phyloP scores from a whole-genome alignment of 768 basidiomycete species.

The Amylocystis lapponica region DNA sequence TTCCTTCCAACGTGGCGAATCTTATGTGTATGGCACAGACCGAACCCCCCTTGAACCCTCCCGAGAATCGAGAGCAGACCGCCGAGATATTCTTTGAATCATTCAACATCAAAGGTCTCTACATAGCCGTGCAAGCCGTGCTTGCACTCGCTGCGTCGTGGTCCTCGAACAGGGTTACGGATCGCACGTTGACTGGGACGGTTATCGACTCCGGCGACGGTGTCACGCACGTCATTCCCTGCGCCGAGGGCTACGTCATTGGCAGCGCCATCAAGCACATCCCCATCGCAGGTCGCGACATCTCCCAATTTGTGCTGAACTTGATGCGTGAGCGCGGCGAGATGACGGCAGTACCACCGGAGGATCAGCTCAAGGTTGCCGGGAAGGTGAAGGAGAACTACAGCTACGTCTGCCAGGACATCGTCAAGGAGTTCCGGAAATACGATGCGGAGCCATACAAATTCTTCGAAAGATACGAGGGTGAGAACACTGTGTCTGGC shows the following conservation, averaged over 20 bases:
- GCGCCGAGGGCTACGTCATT: slow-evolving; percentile 97
- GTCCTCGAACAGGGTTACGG: slow-evolving; percentile 84
- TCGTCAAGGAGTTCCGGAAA: slow-evolving; percentile 97
- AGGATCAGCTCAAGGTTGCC: slow-evolving; percentile 89
- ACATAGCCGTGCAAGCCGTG: slow-evolving; percentile 98
- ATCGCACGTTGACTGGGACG: slow-evolving; percentile 92
- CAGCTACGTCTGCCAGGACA: slow-evolving; percentile 98
- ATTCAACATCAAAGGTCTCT: slow-evolving; percentile 97
- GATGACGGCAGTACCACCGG: slow-evolving; percentile 83
- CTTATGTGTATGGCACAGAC: slow-evolving; percentile 48
- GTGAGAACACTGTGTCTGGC: slow-evolving; percentile 89
- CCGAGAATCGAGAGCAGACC: slow-evolving; percentile 98
- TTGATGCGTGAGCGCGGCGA: slow-evolving; percentile 94
- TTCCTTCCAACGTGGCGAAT: not conserved
- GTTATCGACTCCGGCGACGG: slow-evolving; percentile 99
- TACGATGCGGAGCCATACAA: slow-evolving; percentile 96
- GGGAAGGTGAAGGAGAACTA: slow-evolving; percentile 96
- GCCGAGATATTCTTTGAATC: slow-evolving; percentile 99
- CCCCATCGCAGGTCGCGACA: slow-evolving; percentile 96
- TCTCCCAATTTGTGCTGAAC: slow-evolving; percentile 94
- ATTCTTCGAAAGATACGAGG: slow-evolving; percentile 90
- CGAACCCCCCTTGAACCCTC: slow-evolving; percentile 97
- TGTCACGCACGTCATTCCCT: slow-evolving; percentile 96
- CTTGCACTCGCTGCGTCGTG: slow-evolving; percentile 97
- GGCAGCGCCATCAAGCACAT: slow-evolving; percentile 99